A percentile compares a stretch with the other conserved stretches of the same genome.
Evolutionary conservation across 2,329 filamentous ascomycete genomes (phyloP).

Genomic region (Zalaria obscura): DNA sequence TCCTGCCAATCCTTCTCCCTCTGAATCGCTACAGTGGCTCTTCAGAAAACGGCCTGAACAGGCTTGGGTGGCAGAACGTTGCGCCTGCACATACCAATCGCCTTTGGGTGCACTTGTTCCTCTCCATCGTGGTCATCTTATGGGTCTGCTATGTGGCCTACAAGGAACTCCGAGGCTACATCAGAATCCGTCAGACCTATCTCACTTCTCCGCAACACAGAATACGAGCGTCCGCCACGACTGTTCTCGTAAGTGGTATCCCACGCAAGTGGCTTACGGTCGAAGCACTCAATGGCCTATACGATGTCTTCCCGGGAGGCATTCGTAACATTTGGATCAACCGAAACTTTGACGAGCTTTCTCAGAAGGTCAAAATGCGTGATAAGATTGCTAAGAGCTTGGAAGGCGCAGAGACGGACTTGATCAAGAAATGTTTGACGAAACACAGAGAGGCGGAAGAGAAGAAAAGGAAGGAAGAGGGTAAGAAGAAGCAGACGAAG

Average conservation of each 20-base stretch:
- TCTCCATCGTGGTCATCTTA: slow-evolving; percentile 62
- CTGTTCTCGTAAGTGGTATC: slow-evolving; percentile 82
- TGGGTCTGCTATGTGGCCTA: slow-evolving; percentile 87
- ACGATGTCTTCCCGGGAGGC: slow-evolving; percentile 91
- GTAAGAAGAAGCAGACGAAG: slow-evolving; percentile 40
- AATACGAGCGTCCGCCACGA: slow-evolving; percentile 84
- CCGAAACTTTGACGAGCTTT: slow-evolving; percentile 67
- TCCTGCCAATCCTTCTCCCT: slow-evolving; percentile 75
- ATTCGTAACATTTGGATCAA: slow-evolving; percentile 96
- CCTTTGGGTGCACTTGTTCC: slow-evolving; percentile 71
- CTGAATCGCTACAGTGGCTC: slow-evolving; percentile 62
- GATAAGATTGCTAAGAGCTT: slow-evolving; percentile 56
- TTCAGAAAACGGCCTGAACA: slow-evolving; percentile 53
- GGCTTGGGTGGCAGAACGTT: slow-evolving; percentile 81
- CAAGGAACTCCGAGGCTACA: slow-evolving; percentile 70
- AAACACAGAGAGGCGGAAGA: slow-evolving; percentile 56
- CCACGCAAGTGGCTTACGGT: slow-evolving; percentile 80
- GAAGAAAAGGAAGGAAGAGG: slow-evolving; percentile 39
- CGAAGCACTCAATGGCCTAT: slow-evolving; percentile 68
- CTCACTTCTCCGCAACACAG: slow-evolving; percentile 91
- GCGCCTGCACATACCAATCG: slow-evolving; percentile 47
- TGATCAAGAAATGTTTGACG: slow-evolving; percentile 62
- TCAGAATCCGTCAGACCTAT: slow-evolving; percentile 87
- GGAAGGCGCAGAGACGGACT: slow-evolving; percentile 68
- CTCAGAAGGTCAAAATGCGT: slow-evolving; percentile 69